Percentiles rank a stretch among this genome's conserved stretches.
These are phyloP conservation scores for Orbilia oligospora DNA, from an alignment of 2,329 filamentous ascomycete species.

Conservation along the genomic window DNA sequence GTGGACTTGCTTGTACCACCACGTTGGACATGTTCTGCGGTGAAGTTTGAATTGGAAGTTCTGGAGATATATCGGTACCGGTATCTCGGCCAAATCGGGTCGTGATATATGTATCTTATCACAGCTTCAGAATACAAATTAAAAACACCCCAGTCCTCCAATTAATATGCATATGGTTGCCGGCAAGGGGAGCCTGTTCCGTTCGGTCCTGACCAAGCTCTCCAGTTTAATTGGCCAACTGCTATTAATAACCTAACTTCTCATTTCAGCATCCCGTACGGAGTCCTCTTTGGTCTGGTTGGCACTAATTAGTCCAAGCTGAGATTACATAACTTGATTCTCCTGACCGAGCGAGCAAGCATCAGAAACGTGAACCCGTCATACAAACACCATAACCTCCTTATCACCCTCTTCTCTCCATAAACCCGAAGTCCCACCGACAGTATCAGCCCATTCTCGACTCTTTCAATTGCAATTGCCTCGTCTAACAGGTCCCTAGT, in stretches of 20 bases:
- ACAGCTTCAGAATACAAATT: no score
- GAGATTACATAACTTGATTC: constrained; percentile 11
- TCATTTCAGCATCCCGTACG: constrained; percentile 40
- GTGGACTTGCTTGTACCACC: no score
- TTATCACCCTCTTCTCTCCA: constrained; percentile 7
- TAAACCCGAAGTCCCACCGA: not conserved
- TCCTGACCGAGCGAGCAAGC: constrained; percentile 36
- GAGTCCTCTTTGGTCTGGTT: not conserved
- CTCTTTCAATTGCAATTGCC: constrained; percentile 13
- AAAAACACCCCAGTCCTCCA: no score
- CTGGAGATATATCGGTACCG: not conserved
- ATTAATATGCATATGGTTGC: not conserved
- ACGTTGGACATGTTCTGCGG: no score
- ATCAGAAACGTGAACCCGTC: constrained; percentile 27
- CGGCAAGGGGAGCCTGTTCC: constrained; percentile 25
- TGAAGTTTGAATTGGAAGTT: not conserved
- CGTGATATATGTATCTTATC: not conserved
- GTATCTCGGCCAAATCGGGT: no score
- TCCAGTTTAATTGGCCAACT: constrained; percentile 54
- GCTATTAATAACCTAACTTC: constrained; percentile 51
- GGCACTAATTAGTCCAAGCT: not conserved
- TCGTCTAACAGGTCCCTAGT: not conserved
- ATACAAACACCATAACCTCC: constrained; percentile 9
- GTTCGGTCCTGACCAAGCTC: constrained; percentile 22
- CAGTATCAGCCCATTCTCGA: constrained; percentile 18